Conservation (phyloP, 2,329 filamentous ascomycete genomes). For the Sclerotinia borealis region DNA sequence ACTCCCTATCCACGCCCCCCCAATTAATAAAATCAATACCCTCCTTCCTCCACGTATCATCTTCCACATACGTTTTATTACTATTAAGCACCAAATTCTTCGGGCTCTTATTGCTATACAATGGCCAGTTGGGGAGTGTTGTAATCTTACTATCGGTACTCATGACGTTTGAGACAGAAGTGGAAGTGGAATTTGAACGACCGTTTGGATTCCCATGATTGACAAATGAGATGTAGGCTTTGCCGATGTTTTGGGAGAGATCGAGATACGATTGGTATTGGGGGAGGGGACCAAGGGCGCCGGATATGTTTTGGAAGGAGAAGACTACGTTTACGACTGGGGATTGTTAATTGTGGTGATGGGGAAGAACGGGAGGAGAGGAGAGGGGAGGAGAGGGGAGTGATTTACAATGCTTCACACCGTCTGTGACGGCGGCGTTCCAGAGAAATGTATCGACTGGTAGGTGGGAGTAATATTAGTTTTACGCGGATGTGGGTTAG, state of each 20-base stretch:
- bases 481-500: background rate
- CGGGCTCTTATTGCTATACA: conserved; percentile 35
- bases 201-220: conserved; percentile 39
- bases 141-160: conserved; percentile 17
- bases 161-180: background rate
- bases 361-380: background rate
- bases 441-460: conserved; percentile 39
- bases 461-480: background rate
- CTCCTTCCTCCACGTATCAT: conserved; percentile 43
- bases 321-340: conserved; percentile 42
- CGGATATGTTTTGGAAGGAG: conserved; percentile 46
- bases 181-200: background rate
- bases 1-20: conserved; percentile 34
- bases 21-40: conserved; percentile 40
- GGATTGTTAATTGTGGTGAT: background rate
- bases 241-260: conserved; percentile 25
- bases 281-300: conserved; percentile 41
- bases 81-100: conserved; percentile 41
- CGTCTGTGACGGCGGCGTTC: conserved; percentile 36
- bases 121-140: conserved; percentile 38
- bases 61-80: conserved; percentile 39
- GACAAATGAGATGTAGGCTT: conserved; percentile 35
- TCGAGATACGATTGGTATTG: conserved; percentile 35
- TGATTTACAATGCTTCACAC: conserved; percentile 37
- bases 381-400: background rate